Conservation (phyloP, 2,329 filamentous ascomycete genomes). For the Xylariaceae sp. region DNA sequence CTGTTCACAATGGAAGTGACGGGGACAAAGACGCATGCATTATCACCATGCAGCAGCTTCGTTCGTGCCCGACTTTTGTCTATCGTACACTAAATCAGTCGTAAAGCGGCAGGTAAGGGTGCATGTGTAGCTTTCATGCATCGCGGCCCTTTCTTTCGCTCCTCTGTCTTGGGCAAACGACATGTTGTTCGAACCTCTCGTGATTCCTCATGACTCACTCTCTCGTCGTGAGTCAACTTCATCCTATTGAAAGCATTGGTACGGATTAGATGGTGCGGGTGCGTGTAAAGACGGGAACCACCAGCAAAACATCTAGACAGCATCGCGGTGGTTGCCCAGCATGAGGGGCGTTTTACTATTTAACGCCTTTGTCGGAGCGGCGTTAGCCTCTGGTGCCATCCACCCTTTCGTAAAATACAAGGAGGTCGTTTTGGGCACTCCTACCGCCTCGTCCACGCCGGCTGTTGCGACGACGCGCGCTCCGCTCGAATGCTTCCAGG, state of each 20-base stretch:
- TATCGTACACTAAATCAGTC: too few relatives aligned
- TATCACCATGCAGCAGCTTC: not conserved
- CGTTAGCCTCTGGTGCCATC: slow-evolving; percentile 13
- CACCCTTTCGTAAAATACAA: slow-evolving; percentile 27
- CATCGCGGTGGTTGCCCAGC: not conserved
- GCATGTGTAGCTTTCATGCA: too few relatives aligned
- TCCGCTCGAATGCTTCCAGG: slow-evolving; percentile 60
- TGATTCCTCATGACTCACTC: too few relatives aligned
- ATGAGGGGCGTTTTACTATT: slow-evolving; percentile 17
- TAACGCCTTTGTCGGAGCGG: slow-evolving; percentile 17
- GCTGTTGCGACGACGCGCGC: slow-evolving; percentile 5
- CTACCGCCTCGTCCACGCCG: slow-evolving; percentile 13
- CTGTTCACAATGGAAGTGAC: not conserved
- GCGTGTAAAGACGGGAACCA: not conserved
- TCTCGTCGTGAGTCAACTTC: too few relatives aligned
- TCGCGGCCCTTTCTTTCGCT: too few relatives aligned
- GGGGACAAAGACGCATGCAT: not conserved
- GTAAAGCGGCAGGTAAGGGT: too few relatives aligned
- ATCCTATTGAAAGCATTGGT: not conserved
- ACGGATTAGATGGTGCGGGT: not conserved
- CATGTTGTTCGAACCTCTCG: too few relatives aligned
- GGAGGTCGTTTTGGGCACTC: slow-evolving; percentile 10
- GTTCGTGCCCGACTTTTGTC: not conserved
- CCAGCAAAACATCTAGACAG: not conserved
- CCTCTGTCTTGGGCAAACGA: too few relatives aligned